phyloP scores from a whole-genome alignment of 371 early-diverging fungal genomes.

The Scutellospora calospora region DNA sequence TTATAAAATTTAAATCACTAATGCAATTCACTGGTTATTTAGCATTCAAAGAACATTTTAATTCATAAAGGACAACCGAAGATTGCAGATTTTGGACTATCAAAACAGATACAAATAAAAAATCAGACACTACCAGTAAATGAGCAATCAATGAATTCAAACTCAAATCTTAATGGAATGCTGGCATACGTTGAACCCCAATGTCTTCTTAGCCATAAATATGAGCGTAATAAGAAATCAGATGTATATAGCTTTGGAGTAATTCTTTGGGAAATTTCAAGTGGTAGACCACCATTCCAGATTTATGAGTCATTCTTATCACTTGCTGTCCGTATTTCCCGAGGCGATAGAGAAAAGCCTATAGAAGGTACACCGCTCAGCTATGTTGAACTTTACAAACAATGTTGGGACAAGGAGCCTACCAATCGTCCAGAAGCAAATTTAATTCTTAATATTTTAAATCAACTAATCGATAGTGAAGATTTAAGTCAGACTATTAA shows the following conservation, averaged over 20 bases:
- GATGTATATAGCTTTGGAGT: conserved; percentile 36
- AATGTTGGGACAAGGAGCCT: conserved; percentile 24
- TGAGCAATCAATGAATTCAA: background rate
- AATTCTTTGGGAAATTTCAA: no score
- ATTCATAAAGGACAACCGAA: background rate
- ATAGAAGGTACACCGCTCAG: conserved; percentile 7
- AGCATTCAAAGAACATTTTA: no score
- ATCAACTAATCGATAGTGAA: no score
- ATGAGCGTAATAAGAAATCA: conserved; percentile 1
- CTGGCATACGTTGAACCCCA: conserved; percentile 11
- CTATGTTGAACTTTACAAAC: conserved; percentile 3
- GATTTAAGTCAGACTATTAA: no score
- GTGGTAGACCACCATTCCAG: no score
- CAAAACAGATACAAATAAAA: background rate
- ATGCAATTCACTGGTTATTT: no score
- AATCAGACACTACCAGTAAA: no score
- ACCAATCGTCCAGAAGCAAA: conserved; percentile 6
- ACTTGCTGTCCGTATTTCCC: background rate
- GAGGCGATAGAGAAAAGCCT: conserved; percentile 2
- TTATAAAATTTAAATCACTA: no score
- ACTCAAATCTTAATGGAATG: background rate
- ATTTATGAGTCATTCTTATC: no score
- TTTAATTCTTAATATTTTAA: no score
- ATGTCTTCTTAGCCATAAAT: background rate
- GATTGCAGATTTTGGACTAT: conserved; percentile 5